Evolutionary conservation across 108 stramenopile species (phyloP).

Genomic region (Conticribra guillardii): DNA sequence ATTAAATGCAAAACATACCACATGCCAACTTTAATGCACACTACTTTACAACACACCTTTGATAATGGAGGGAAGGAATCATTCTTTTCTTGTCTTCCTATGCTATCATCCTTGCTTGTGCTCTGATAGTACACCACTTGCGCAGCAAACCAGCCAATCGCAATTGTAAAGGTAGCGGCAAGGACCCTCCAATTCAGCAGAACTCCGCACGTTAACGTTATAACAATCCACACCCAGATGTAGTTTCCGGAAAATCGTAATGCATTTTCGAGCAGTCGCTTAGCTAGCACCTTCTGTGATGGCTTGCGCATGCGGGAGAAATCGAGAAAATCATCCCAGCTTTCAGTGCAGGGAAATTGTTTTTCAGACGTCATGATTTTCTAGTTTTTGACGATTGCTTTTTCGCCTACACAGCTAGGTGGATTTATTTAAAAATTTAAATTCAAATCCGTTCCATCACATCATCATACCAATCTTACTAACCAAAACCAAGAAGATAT

Average conservation of each 20-base stretch:
- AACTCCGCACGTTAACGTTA: slow-evolving; percentile 11
- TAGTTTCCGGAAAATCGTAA: slow-evolving; percentile 21
- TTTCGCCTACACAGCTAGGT: no score
- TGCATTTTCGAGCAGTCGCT: slow-evolving; percentile 13
- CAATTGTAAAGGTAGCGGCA: slow-evolving; percentile 9
- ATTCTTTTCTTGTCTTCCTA: slow-evolving; percentile 3
- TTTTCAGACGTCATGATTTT: neutral
- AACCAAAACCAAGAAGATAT: no score
- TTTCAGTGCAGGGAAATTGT: slow-evolving; percentile 10
- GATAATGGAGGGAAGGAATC: neutral
- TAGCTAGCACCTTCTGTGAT: slow-evolving; percentile 5
- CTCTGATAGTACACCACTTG: slow-evolving; percentile 1
- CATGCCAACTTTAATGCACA: no score
- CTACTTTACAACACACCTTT: no score
- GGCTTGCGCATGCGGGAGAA: slow-evolving; percentile 28
- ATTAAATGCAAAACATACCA: no score
- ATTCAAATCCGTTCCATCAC: neutral
- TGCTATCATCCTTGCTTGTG: neutral
- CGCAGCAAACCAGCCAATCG: neutral
- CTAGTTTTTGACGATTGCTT: neutral
- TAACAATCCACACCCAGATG: slow-evolving; percentile 15
- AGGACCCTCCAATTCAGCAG: slow-evolving; percentile 26
- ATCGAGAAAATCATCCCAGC: slow-evolving; percentile 40
- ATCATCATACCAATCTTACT: no score
- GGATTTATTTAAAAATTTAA: no score